These are phyloP conservation scores for Fusarium xylarioides DNA, from an alignment of 2,329 filamentous ascomycete genomes.

Conservation along the genomic window DNA sequence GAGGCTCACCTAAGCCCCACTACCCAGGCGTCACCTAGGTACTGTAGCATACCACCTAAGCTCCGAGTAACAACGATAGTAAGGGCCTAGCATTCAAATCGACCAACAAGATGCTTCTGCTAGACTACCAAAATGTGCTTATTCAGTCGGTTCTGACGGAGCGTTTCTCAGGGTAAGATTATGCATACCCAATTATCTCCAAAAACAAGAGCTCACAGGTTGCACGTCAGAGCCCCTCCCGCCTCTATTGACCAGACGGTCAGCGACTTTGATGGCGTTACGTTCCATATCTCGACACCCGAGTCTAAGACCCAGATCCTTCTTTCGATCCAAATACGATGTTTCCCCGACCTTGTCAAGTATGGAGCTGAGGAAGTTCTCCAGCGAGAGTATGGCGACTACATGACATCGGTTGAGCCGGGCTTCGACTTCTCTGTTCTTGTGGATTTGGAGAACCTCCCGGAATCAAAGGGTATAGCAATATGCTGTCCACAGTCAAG, in stretches of 20 bases:
- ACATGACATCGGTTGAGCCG: constrained; percentile 85
- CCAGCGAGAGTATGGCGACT: constrained; percentile 91
- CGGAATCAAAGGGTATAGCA: constrained; percentile 74
- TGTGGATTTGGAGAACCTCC: constrained; percentile 88
- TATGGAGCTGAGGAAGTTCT: constrained; percentile 94
- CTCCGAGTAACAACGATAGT: constrained; percentile 44
- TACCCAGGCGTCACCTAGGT: constrained; percentile 52
- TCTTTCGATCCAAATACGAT: constrained; percentile 94
- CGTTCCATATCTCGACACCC: constrained; percentile 97
- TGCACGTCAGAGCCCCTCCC: constrained; percentile 74
- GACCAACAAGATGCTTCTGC: constrained; percentile 76
- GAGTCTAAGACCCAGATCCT: constrained; percentile 94
- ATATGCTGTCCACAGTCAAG: not conserved
- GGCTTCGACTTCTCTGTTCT: constrained; percentile 97
- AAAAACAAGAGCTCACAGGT: constrained; percentile 50
- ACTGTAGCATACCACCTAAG: constrained; percentile 42
- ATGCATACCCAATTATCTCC: constrained; percentile 9
- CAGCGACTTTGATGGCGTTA: constrained; percentile 98
- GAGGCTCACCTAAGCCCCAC: constrained; percentile 51
- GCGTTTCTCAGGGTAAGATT: constrained; percentile 82
- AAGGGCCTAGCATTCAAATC: constrained; percentile 39
- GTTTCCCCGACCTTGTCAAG: constrained; percentile 88
- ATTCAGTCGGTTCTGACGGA: constrained; percentile 97
- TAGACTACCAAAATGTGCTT: constrained; percentile 98
- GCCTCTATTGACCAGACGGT: constrained; percentile 96